Evolutionary conservation across 805 yeast species (phyloP).

Genomic region (Pichia californica): DNA sequence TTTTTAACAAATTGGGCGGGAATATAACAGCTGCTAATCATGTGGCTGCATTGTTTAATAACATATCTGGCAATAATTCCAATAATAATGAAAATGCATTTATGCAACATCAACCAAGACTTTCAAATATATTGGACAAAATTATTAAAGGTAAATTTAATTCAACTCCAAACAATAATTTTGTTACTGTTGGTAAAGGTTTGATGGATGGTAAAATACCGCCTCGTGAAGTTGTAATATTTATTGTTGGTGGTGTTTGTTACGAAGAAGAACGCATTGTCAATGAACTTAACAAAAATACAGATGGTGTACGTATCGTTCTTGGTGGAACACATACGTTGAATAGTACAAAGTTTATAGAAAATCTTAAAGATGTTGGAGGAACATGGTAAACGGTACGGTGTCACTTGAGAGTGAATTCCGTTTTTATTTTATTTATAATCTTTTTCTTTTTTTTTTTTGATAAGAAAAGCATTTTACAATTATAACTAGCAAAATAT

Average conservation of each 20-base stretch:
- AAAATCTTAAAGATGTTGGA: slow-evolving; percentile 19
- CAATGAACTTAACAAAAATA: slow-evolving; percentile 56
- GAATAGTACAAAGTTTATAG: slow-evolving; percentile 38
- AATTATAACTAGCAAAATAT: too few relatives aligned
- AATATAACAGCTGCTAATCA: slow-evolving; percentile 14
- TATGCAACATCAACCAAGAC: slow-evolving; percentile 85
- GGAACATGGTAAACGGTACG: slow-evolving; percentile 20
- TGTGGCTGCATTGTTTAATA: slow-evolving; percentile 28
- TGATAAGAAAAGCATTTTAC: too few relatives aligned
- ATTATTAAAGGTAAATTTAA: slow-evolving; percentile 35
- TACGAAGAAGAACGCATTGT: slow-evolving; percentile 87
- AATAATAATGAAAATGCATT: slow-evolving; percentile 60
- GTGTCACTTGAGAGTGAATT: too few relatives aligned
- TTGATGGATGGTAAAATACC: slow-evolving; percentile 24
- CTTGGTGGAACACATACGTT: slow-evolving; percentile 75
- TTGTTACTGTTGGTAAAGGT: slow-evolving; percentile 21
- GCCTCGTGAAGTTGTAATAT: slow-evolving; percentile 63
- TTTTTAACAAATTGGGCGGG: slow-evolving; percentile 21
- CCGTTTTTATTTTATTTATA: too few relatives aligned
- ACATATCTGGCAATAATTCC: slow-evolving; percentile 26
- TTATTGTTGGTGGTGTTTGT: slow-evolving; percentile 83
- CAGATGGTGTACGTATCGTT: slow-evolving; percentile 55
- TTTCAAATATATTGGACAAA: slow-evolving; percentile 42
- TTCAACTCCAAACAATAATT: slow-evolving; percentile 15
- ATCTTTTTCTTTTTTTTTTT: neutral